Conservation (phyloP, 1,284 basidiomycete genomes). For the Peniophora sp. region DNA sequence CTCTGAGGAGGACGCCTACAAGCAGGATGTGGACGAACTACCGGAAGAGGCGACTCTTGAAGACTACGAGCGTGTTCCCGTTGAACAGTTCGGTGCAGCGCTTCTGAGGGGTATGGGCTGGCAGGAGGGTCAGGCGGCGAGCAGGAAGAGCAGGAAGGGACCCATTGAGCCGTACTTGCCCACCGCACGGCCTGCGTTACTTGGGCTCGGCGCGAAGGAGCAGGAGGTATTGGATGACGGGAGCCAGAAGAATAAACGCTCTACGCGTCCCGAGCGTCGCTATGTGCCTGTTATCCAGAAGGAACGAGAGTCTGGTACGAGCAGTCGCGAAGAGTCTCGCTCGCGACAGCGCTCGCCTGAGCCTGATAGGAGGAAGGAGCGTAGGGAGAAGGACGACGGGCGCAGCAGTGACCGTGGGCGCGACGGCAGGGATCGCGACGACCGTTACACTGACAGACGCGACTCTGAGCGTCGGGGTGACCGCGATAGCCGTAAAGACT, state of each 20-base stretch:
- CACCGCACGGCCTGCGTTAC: slow-evolving; percentile 68
- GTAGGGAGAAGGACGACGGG: slow-evolving; percentile 14
- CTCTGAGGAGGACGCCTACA: slow-evolving; percentile 74
- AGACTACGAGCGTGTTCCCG: slow-evolving; percentile 87
- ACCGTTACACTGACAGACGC: slow-evolving; percentile 3
- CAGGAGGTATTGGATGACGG: slow-evolving; percentile 61
- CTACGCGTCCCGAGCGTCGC: slow-evolving; percentile 46
- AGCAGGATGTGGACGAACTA: slow-evolving; percentile 71
- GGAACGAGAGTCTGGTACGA: slow-evolving; percentile 25
- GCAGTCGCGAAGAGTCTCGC: slow-evolving; percentile 11
- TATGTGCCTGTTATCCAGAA: slow-evolving; percentile 72
- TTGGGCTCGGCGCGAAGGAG: slow-evolving; percentile 91
- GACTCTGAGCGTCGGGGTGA: slow-evolving; percentile 11
- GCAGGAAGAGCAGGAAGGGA: slow-evolving; percentile 33
- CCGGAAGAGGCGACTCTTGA: slow-evolving; percentile 73
- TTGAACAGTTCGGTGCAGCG: slow-evolving; percentile 90
- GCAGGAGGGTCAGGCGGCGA: slow-evolving; percentile 75
- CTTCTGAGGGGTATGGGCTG: slow-evolving; percentile 96
- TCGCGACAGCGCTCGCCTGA: slow-evolving; percentile 17
- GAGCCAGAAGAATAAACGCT: slow-evolving; percentile 38
- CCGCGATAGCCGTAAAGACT: slow-evolving; percentile 19
- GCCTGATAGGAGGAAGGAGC: slow-evolving; percentile 21
- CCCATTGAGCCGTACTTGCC: slow-evolving; percentile 76
- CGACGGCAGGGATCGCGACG: slow-evolving; percentile 4
- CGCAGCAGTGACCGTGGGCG: slow-evolving; percentile 3